A percentile compares a stretch with the other conserved stretches of the same genome.
Evolutionary conservation across 1,284 basidiomycete genomes (phyloP).

Genomic region (Somion occarium): DNA sequence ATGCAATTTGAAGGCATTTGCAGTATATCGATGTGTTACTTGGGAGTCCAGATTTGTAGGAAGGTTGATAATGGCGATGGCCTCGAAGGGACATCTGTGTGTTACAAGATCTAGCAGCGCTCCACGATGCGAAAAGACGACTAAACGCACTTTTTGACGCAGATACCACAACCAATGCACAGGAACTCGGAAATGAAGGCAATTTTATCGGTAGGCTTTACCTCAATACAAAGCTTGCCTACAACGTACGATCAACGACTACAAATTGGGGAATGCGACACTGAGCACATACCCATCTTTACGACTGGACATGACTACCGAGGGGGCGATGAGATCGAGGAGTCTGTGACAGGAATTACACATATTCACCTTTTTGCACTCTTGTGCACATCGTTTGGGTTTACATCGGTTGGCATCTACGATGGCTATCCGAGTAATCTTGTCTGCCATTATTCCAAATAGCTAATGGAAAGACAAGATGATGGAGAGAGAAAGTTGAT

Average conservation of each 20-base stretch:
- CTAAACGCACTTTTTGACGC: slow-evolving; percentile 86
- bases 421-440: slow-evolving; percentile 94
- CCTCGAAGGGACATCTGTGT: slow-evolving; percentile 91
- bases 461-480: background rate
- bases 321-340: background rate
- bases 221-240: slow-evolving; percentile 98
- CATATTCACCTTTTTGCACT: slow-evolving; percentile 81
- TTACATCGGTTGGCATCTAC: slow-evolving; percentile 92
- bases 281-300: slow-evolving; percentile 80
- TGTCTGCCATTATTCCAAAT: slow-evolving; percentile 64
- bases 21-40: slow-evolving; percentile 95
- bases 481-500: background rate
- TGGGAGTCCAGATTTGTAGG: slow-evolving; percentile 92
- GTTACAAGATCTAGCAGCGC: background rate
- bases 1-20: slow-evolving; percentile 97
- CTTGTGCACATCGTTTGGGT: slow-evolving; percentile 88
- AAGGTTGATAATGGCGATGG: slow-evolving; percentile 95
- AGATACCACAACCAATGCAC: slow-evolving; percentile 97
- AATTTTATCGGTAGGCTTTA: slow-evolving; percentile 91
- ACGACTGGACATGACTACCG: slow-evolving; percentile 91
- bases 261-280: background rate
- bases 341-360: slow-evolving; percentile 4
- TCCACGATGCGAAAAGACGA: background rate
- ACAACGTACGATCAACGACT: background rate
- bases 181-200: slow-evolving; percentile 96